Evolutionary conservation across 2,329 filamentous ascomycete genomes (phyloP).

Genomic region (Emericellopsis cladophorae): DNA sequence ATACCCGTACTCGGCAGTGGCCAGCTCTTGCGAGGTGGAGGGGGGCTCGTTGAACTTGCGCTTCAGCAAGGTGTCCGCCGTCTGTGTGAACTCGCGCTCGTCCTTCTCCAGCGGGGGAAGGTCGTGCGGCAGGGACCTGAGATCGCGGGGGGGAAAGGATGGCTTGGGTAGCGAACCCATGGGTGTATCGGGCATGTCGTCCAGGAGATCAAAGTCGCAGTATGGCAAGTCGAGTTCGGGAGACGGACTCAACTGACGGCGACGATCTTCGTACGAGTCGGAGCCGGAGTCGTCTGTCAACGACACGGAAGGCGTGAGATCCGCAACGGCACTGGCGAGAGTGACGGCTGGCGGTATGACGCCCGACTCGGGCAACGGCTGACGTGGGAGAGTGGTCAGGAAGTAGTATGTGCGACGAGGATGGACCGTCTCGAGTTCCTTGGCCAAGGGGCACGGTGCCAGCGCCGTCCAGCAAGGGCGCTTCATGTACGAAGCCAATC

Average conservation of each 20-base stretch:
- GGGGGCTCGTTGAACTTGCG: slow-evolving; percentile 40
- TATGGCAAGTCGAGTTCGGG: slow-evolving; percentile 88
- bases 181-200: slow-evolving; percentile 47
- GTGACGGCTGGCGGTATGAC: slow-evolving; percentile 7
- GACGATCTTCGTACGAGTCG: slow-evolving; percentile 59
- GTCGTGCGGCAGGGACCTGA: slow-evolving; percentile 46
- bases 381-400: slow-evolving; percentile 75
- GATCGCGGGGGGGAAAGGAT: slow-evolving; percentile 26
- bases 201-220: slow-evolving; percentile 68
- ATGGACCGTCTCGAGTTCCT: slow-evolving; percentile 84
- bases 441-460: slow-evolving; percentile 76
- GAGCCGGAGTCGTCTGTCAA: slow-evolving; percentile 34
- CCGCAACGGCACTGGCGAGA: slow-evolving; percentile 21
- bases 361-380: slow-evolving; percentile 54
- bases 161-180: slow-evolving; percentile 31
- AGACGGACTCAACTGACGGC: slow-evolving; percentile 69
- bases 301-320: slow-evolving; percentile 77
- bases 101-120: slow-evolving; percentile 87
- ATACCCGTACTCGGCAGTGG: slow-evolving; percentile 18
- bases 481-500: slow-evolving; percentile 80
- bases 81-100: slow-evolving; percentile 94
- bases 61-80: slow-evolving; percentile 70
- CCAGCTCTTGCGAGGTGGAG: slow-evolving; percentile 11
- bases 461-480: slow-evolving; percentile 68
- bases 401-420: slow-evolving; percentile 95